phyloP scores from a whole-genome alignment of 805 yeast genomes.

The Starmerella floris region DNA sequence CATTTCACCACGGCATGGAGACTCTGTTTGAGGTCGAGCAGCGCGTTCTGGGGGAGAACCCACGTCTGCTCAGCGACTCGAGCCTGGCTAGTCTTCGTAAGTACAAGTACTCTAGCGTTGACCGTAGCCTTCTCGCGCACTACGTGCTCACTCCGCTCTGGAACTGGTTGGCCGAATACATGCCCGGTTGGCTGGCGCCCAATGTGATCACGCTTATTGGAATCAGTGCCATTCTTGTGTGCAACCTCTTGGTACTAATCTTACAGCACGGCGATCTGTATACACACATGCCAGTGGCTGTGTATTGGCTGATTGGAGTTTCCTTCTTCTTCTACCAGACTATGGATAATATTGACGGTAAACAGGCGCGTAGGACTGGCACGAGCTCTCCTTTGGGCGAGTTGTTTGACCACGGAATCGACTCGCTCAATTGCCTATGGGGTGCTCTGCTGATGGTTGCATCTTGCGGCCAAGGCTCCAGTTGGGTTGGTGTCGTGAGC shows the following conservation, averaged over 20 bases:
- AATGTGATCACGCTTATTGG: conserved; percentile 81
- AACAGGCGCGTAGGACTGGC: conserved; percentile 88
- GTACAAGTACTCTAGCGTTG: conserved; percentile 38
- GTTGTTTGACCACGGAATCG: conserved; percentile 81
- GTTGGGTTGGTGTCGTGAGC: conserved; percentile 34
- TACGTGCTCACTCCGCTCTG: conserved; percentile 76
- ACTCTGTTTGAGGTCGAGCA: conserved; percentile 23
- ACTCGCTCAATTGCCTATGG: conserved; percentile 63
- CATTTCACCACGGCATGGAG: conserved; percentile 15
- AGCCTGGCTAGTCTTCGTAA: conserved; percentile 19
- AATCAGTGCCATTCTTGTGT: conserved; percentile 52
- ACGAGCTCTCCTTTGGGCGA: conserved; percentile 93
- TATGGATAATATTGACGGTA: conserved; percentile 93
- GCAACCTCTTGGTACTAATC: conserved; percentile 47
- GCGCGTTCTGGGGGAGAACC: conserved; percentile 20
- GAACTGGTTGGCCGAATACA: conserved; percentile 60
- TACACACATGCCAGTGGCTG: conserved; percentile 55
- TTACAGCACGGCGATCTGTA: conserved; percentile 54
- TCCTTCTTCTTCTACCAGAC: conserved; percentile 88
- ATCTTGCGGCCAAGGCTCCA: conserved; percentile 59
- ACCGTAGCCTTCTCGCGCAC: conserved; percentile 65
- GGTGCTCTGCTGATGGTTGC: conserved; percentile 65
- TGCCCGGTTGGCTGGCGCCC: conserved; percentile 91
- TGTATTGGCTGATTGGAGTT: conserved; percentile 62
- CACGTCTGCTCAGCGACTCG: conserved; percentile 18